phyloP scores from a whole-genome alignment of 2,329 filamentous ascomycete species.

The Arthrobotrys entomopaga region DNA sequence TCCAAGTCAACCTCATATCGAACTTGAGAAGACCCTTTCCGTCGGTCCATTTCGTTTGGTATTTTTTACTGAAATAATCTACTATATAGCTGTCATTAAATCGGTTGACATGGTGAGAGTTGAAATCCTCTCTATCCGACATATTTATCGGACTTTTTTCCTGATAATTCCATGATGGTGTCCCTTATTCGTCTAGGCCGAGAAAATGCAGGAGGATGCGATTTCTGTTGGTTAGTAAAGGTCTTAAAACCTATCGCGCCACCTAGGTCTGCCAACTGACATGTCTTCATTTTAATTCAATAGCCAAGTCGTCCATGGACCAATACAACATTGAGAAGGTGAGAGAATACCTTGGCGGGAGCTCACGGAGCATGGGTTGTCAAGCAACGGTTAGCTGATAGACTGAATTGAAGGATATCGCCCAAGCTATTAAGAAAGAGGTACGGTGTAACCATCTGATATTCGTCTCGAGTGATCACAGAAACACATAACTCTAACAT shows the following conservation, averaged over 20 bases:
- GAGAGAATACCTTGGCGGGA: slow-evolving; percentile 19
- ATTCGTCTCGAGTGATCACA: neutral
- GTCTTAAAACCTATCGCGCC: neutral
- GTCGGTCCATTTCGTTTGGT: neutral
- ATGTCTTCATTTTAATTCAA: slow-evolving; percentile 14
- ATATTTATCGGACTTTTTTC: neutral
- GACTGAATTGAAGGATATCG: slow-evolving; percentile 76
- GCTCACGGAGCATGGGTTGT: neutral
- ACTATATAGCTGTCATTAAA: slow-evolving; percentile 84
- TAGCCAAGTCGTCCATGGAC: slow-evolving; percentile 77
- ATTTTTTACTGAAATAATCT: slow-evolving; percentile 26
- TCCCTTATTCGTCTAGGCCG: slow-evolving; percentile 71
- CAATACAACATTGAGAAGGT: slow-evolving; percentile 79
- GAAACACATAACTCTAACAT: slow-evolving; percentile 4
- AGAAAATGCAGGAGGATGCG: slow-evolving; percentile 95
- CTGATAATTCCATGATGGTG: too few species aligned
- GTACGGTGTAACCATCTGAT: slow-evolving; percentile 65
- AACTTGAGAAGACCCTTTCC: neutral
- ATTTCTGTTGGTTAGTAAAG: slow-evolving; percentile 86
- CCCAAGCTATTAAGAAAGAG: slow-evolving; percentile 93
- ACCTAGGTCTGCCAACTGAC: neutral
- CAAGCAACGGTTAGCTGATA: neutral
- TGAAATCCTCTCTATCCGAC: neutral
- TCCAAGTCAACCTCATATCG: neutral
- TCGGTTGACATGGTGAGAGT: slow-evolving; percentile 92